A percentile compares a stretch with the other conserved stretches of the same genome.
Conservation (phyloP, 2,329 filamentous ascomycete genomes). For the Cordyceps farinosa region DNA sequence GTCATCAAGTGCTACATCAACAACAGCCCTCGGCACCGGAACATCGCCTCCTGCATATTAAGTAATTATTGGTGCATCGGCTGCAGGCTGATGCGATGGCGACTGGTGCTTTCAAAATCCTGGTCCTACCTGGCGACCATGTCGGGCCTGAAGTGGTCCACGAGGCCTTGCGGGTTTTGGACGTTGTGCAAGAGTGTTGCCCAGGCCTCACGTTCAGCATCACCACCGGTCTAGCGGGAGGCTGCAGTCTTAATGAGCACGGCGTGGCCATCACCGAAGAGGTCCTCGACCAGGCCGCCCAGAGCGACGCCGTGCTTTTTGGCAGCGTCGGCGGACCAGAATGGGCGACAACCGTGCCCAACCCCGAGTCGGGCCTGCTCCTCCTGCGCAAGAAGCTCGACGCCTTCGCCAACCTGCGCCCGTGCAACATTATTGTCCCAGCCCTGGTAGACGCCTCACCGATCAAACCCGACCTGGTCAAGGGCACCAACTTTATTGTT, state of each 20-base stretch:
- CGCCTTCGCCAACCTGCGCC: slow-evolving; percentile 49
- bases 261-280: slow-evolving; percentile 41
- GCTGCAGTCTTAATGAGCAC: slow-evolving; percentile 42
- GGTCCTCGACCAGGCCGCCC: slow-evolving; percentile 38
- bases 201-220: slow-evolving; percentile 30
- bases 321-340: slow-evolving; percentile 47
- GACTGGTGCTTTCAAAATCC: slow-evolving; percentile 27
- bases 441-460: slow-evolving; percentile 39
- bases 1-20: background rate
- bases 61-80: background rate
- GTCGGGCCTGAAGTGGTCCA: slow-evolving; percentile 45
- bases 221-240: slow-evolving; percentile 29
- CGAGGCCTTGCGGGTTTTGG: slow-evolving; percentile 45
- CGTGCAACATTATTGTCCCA: slow-evolving; percentile 44
- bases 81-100: background rate
- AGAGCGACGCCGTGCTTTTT: slow-evolving; percentile 44
- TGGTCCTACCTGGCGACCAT: slow-evolving; percentile 45
- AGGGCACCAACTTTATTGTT: slow-evolving; percentile 46
- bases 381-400: slow-evolving; percentile 38
- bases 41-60: background rate
- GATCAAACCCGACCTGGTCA: slow-evolving; percentile 42
- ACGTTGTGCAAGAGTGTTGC: slow-evolving; percentile 35
- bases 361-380: slow-evolving; percentile 44
- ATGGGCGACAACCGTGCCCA: slow-evolving; percentile 39
- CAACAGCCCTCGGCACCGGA: background rate